These are phyloP conservation scores for Metarhizium anisopliae DNA, from an alignment of 2,329 filamentous ascomycete species.

Conservation along the genomic window DNA sequence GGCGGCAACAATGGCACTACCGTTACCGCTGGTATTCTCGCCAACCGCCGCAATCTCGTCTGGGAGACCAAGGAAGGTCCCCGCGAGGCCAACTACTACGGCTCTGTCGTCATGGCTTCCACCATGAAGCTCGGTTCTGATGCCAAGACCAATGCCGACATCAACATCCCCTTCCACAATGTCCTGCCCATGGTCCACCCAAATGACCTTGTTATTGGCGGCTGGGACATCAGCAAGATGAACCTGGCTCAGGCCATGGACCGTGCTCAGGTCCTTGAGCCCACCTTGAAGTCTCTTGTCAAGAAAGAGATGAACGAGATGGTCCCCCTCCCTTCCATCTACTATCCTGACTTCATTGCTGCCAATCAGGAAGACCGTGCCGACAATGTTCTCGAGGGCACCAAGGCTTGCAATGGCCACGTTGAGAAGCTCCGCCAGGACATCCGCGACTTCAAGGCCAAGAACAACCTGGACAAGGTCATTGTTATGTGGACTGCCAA, in stretches of 20 bases:
- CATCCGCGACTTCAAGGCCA: conserved; percentile 87
- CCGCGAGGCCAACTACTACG: conserved; percentile 91
- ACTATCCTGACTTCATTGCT: conserved; percentile 99
- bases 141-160: conserved; percentile 70
- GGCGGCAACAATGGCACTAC: conserved; percentile 98
- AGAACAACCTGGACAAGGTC: conserved; percentile 83
- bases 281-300: conserved; percentile 81
- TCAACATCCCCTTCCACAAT: conserved; percentile 94
- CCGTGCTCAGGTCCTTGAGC: conserved; percentile 88
- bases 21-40: conserved; percentile 92
- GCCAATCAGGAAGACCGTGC: conserved; percentile 96
- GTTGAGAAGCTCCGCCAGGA: conserved; percentile 90
- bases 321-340: conserved; percentile 86
- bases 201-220: conserved; percentile 88
- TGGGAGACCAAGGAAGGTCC: conserved; percentile 94
- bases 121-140: conserved; percentile 95
- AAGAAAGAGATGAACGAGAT: conserved; percentile 88
- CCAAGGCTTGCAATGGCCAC: conserved; percentile 77
- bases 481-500: conserved; percentile 98
- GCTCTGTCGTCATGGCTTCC: conserved; percentile 92
- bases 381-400: conserved; percentile 78
- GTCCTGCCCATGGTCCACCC: conserved; percentile 95
- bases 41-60: conserved; percentile 74
- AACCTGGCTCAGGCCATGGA: conserved; percentile 91
- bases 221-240: conserved; percentile 94